These are phyloP conservation scores for Arctium minus DNA, from an alignment of 129 eudicot genomes.

Conservation along the genomic window DNA sequence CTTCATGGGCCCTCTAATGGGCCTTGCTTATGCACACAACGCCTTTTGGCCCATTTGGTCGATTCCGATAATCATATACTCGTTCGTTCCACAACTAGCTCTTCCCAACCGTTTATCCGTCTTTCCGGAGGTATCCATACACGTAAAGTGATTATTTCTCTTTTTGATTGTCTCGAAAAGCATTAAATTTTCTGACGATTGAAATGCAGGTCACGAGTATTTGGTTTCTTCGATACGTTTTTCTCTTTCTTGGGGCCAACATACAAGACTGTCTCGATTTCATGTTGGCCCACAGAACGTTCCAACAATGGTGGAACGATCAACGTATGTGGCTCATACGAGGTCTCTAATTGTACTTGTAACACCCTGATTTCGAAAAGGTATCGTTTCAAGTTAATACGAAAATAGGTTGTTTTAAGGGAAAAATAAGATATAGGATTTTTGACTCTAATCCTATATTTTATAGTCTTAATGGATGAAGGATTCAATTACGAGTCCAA, in stretches of 20 bases:
- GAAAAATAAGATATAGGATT: too few species aligned
- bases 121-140: constrained; percentile 53
- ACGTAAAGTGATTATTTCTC: neutral
- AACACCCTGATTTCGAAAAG: too few species aligned
- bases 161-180: neutral
- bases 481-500: too few species aligned
- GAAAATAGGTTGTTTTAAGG: too few species aligned
- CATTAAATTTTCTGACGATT: neutral
- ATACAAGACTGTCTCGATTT: constrained; percentile 59
- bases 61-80: constrained; percentile 62
- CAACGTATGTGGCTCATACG: too few species aligned
- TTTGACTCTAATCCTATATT: too few species aligned
- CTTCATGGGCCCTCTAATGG: constrained; percentile 53
- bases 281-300: too few species aligned
- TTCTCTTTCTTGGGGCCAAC: constrained; percentile 57
- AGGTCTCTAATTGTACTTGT: too few species aligned
- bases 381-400: too few species aligned
- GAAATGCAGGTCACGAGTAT: constrained; percentile 39
- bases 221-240: constrained; percentile 43
- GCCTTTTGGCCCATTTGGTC: constrained; percentile 64
- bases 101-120: constrained; percentile 44
- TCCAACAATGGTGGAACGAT: too few species aligned
- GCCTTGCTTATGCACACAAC: constrained; percentile 47
- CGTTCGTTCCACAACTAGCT: constrained; percentile 71
- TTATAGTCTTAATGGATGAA: too few species aligned